Percentiles rank a stretch among this genome's conserved stretches.
Conservation (phyloP, 129 eudicot species). For the Escallonia rubra region DNA sequence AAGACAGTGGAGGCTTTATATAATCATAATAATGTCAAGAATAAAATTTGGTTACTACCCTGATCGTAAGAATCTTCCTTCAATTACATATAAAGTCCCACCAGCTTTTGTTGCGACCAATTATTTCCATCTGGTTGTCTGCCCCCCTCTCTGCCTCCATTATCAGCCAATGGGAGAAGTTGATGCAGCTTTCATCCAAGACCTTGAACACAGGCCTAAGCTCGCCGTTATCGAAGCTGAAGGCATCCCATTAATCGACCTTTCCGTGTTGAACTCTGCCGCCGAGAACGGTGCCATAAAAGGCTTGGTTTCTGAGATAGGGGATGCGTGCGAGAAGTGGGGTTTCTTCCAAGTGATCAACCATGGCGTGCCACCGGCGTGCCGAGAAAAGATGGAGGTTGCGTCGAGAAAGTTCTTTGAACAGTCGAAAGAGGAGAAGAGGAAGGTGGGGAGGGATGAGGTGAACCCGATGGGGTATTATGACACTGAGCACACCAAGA, state of each 20-base stretch:
- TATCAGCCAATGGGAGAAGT: constrained; percentile 38
- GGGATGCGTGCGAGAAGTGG: constrained; percentile 40
- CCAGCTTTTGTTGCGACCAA: not conserved
- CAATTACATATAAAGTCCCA: not conserved
- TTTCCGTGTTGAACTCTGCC: constrained; percentile 14
- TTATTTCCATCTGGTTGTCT: not conserved
- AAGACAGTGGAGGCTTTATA: too few species aligned
- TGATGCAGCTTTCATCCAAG: constrained; percentile 63
- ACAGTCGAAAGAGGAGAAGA: constrained; percentile 45
- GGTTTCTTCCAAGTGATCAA: constrained; percentile 60
- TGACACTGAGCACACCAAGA: constrained; percentile 60
- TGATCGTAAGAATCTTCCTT: too few species aligned
- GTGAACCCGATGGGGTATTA: constrained; percentile 46
- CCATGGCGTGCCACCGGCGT: constrained; percentile 40
- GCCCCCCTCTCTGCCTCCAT: not conserved
- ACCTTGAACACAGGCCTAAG: constrained; percentile 74
- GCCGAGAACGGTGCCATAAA: not conserved
- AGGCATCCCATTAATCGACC: constrained; percentile 56
- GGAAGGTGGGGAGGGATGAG: constrained; percentile 53
- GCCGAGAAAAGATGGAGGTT: constrained; percentile 21
- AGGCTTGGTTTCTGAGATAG: constrained; percentile 31
- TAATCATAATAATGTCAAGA: too few species aligned
- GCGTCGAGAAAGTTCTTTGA: constrained; percentile 43
- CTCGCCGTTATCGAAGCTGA: constrained; percentile 35
- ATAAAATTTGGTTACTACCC: too few species aligned